Base-by-base conservation (phyloP, 2,329 filamentous ascomycete species). In the Fusarium floridanum region DNA sequence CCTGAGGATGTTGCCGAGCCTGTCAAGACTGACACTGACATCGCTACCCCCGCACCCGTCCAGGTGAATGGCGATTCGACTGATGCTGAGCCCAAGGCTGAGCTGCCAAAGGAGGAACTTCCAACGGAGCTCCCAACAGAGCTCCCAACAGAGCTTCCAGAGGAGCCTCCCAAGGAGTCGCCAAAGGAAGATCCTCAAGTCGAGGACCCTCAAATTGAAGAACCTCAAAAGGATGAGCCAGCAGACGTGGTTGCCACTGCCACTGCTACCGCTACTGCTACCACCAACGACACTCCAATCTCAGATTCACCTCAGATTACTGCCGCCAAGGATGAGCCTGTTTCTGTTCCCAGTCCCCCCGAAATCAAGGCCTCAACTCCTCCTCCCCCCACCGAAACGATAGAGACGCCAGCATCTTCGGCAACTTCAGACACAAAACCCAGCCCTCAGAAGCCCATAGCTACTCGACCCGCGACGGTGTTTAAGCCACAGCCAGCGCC, bases 401-500 rank as follows among this genome's bases (percentile, higher is more conserved):
- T 71, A 16, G 72, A 71, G 27, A 72, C 67, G 6, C 70, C 68
- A 12, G 71, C 74, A 36, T 73, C 75, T 20, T 73, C 74, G 62
- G 65, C 66, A 20, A 70, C 72, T 22, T 72, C 75, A 12, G 76
- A 79, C 16, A 70, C 72, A 34, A 77, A 76, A 43, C 36, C 65
- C 41, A 78, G 75, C 41, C 76, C 77, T 7, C 72, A 67, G 37
- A 79, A 79, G 53, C 53, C 64, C 14, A 45, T 57, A 11, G 57
- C 71, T 14, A 48, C 64, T 32, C 67, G 68, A n/a, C 43, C 74
- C 24, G 63, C 59, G 9, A 64, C 73, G n/a, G 57, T 67, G 22
- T 61, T 62, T 24, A 76, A 80, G 65, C 76, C 80, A 34, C 81
- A 83, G 39, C 81, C 80, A 57, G 68, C 74, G 6, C 81, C 80